A percentile compares a stretch with the other conserved stretches of the same genome.
phyloP scores from a whole-genome alignment of 1,284 basidiomycete species.

The Laetiporus sulphureus region DNA sequence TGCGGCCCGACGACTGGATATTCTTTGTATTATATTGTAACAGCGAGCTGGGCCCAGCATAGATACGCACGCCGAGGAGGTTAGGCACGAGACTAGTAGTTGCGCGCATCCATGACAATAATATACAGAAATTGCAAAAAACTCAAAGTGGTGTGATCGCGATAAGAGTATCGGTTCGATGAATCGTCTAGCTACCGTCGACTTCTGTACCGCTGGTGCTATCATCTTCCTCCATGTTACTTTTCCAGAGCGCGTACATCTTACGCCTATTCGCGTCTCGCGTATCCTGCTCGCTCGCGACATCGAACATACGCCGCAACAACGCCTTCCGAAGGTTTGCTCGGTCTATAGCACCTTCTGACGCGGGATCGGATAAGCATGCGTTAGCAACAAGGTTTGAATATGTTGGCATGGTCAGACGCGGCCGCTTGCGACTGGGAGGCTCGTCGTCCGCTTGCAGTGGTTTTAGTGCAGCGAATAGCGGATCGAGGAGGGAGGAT shows the following conservation, averaged over 20 bases:
- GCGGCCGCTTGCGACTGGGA: conserved; percentile 34
- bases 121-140: no score
- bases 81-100: no score
- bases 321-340: conserved; percentile 48
- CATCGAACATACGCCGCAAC: conserved; percentile 63
- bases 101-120: no score
- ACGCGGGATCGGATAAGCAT: conserved; percentile 35
- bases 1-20: conserved; percentile 1
- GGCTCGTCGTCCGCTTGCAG: conserved; percentile 26
- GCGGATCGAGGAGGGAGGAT: conserved; percentile 56
- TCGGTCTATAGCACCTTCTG: conserved; percentile 32
- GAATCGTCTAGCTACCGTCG: conserved; percentile 18
- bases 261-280: conserved; percentile 75
- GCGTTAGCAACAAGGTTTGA: conserved; percentile 41
- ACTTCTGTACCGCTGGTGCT: conserved; percentile 19
- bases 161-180: no score
- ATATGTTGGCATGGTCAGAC: conserved; percentile 31
- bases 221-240: conserved; percentile 43
- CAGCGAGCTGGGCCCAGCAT: conserved; percentile 1
- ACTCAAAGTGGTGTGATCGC: no score
- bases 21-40: conserved; percentile 5
- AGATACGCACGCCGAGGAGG: background rate
- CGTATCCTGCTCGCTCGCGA: conserved; percentile 70
- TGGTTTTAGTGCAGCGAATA: conserved; percentile 43
- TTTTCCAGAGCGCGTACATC: conserved; percentile 79